phyloP scores from a whole-genome alignment of 768 basidiomycete species.

The Leucocoprinus sp. region DNA sequence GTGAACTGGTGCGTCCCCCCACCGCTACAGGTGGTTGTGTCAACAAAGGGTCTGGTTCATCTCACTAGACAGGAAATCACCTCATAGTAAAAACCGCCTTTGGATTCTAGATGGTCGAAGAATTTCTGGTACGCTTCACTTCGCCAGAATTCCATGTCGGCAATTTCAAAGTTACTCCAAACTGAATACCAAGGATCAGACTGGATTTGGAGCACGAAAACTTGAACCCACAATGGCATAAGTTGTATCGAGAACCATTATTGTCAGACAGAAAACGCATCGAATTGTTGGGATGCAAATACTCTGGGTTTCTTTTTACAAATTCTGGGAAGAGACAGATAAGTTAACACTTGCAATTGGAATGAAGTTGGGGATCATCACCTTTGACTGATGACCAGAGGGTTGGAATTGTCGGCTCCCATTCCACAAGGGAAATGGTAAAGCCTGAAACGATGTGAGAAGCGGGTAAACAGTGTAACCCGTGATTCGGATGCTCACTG shows the following conservation, averaged over 20 bases:
- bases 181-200: constrained; percentile 30
- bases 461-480: neutral
- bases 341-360: constrained; percentile 5
- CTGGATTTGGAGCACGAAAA: neutral
- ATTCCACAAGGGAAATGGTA: constrained; percentile 73
- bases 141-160: constrained; percentile 84
- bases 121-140: constrained; percentile 75
- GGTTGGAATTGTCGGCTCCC: constrained; percentile 70
- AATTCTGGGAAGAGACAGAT: constrained; percentile 43
- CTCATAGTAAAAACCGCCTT: constrained; percentile 92
- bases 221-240: constrained; percentile 50
- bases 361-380: constrained; percentile 22
- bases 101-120: constrained; percentile 73
- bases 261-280: constrained; percentile 71
- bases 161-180: constrained; percentile 94
- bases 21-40: constrained; percentile 33
- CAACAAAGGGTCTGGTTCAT: neutral
- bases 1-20: constrained; percentile 77
- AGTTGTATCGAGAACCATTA: constrained; percentile 55
- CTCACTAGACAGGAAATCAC: constrained; percentile 26
- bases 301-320: constrained; percentile 50
- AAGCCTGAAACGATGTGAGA: constrained; percentile 43
- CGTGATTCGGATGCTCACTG: constrained; percentile 19
- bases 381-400: constrained; percentile 73
- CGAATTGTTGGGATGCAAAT: constrained; percentile 55